Conservation (phyloP, 176 grass and related monocot species). For the Chloris gayana region DNA sequence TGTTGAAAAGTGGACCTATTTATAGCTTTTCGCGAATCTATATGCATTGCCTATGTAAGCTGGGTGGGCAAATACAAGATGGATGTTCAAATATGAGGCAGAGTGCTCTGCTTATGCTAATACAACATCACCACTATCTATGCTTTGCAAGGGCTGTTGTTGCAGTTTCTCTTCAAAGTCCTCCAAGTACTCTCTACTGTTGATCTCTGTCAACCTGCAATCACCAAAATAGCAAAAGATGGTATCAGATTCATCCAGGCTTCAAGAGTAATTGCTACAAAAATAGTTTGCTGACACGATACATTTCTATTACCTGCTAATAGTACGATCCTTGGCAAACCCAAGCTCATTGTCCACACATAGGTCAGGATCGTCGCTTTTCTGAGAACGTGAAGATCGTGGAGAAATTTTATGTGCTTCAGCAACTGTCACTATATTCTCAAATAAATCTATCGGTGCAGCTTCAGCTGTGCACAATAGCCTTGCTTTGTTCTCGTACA, state of each 20-base stretch:
- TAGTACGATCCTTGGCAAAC: slow-evolving; percentile 91
- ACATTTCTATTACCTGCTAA: slow-evolving; percentile 66
- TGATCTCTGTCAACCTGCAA: slow-evolving; percentile 88
- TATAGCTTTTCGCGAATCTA: neutral
- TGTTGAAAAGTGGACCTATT: slow-evolving; percentile 18
- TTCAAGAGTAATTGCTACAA: neutral
- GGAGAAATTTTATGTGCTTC: slow-evolving; percentile 63
- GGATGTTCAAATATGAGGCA: neutral
- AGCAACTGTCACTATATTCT: slow-evolving; percentile 64
- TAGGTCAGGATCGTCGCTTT: slow-evolving; percentile 76
- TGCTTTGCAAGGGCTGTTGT: slow-evolving; percentile 34
- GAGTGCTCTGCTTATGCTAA: slow-evolving; percentile 19
- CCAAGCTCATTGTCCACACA: slow-evolving; percentile 93
- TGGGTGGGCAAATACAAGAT: neutral
- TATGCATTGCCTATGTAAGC: neutral
- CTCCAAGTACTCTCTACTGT: slow-evolving; percentile 87
- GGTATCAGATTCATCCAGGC: neutral
- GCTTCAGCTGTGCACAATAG: slow-evolving; percentile 88
- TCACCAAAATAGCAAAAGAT: neutral
- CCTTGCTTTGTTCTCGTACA: slow-evolving; percentile 93
- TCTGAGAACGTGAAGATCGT: slow-evolving; percentile 55
- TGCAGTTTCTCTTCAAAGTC: slow-evolving; percentile 60
- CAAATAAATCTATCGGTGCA: slow-evolving; percentile 63
- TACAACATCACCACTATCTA: slow-evolving; percentile 32
- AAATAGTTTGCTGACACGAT: neutral